Base-by-base conservation (phyloP, 495 filamentous ascomycete genomes). In the Choiromyces venosus region DNA sequence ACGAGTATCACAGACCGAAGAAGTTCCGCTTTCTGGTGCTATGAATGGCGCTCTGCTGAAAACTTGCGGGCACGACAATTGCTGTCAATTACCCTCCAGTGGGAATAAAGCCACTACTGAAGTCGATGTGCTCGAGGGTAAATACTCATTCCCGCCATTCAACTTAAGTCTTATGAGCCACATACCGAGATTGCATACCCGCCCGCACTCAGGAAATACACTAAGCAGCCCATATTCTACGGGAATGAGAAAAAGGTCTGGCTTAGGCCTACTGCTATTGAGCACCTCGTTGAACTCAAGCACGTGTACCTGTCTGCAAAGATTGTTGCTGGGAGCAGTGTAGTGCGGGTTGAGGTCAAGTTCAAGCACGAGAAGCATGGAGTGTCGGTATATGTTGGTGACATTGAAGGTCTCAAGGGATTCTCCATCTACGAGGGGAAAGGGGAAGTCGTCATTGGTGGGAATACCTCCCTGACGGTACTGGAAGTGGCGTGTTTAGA, bases 171-270 rank as follows among this genome's bases (percentile, higher is more conserved):
- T 16, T 84, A 84, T 56, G 74, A 75, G 5, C 82, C 83, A 4
- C 70, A 74, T 25, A 81, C 82, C 0, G 82, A 84, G 71, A 78
- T 84, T 3, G 80, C 84, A 4, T 84, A 82, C 73, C 83, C 83
- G 0, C 73, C 82, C 7, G 72, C 74, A 10, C 65, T 84, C 5
- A 78, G 79, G 40, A 84, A 81, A 64, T 81, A 78, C 38, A 71
- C 79, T n/a, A 74, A 74, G 29, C 44, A 67, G 21, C 81, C 83
- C 10, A 71, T 84, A 33, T 82, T 77, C 65, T 83, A 82, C 56
- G 83, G 83, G 29, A 82, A 83, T 65, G 82, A 80, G 9, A 81
- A 73, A 42, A 83, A 81, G 64, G 64, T 83, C 9, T 84, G 83
- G 83, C 80, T 84, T 33, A 77, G 83, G 12, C 83, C 83, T 39